Percentiles rank a stretch among this genome's conserved stretches.
Conservation (phyloP, 257 asterid species). For the Petunia axillaris region DNA sequence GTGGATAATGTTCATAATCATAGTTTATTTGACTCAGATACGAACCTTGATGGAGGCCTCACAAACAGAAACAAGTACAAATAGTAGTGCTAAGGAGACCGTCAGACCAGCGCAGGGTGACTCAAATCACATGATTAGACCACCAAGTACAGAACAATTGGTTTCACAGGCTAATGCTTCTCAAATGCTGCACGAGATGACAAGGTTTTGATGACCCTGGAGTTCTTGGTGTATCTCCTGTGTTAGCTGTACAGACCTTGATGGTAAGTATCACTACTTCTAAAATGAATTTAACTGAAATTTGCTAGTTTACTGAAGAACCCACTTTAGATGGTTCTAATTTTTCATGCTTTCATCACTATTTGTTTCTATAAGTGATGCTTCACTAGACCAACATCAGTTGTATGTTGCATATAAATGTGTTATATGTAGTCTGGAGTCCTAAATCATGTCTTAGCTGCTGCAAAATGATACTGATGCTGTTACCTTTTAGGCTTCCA, state of each 20-base stretch:
- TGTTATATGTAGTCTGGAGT: not conserved
- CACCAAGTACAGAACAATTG: constrained; percentile 84
- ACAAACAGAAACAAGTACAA: constrained; percentile 51
- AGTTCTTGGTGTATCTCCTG: constrained; percentile 12
- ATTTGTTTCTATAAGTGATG: not conserved
- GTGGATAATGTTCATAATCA: constrained; percentile 16
- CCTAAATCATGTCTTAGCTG: constrained; percentile 12
- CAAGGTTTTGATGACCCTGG: constrained; percentile 54
- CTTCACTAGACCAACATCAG: not conserved
- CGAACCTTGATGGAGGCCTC: constrained; percentile 62
- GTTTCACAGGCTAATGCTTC: constrained; percentile 64
- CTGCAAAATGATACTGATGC: not conserved
- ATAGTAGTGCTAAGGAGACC: constrained; percentile 50
- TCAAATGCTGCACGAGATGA: constrained; percentile 70
- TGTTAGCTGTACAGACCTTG: constrained; percentile 21
- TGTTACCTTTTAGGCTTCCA: not conserved
- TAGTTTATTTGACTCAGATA: constrained; percentile 48
- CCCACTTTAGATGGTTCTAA: not conserved
- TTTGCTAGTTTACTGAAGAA: not conserved
- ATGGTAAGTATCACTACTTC: constrained; percentile 3
- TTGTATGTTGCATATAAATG: not conserved
- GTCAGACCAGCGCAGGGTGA: constrained; percentile 55
- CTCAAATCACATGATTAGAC: constrained; percentile 55
- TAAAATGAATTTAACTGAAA: constrained; percentile 6
- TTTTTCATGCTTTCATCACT: constrained; percentile 6